Conservation (phyloP, 352 stramenopile genomes). For the Pythium scleroteichum region DNA sequence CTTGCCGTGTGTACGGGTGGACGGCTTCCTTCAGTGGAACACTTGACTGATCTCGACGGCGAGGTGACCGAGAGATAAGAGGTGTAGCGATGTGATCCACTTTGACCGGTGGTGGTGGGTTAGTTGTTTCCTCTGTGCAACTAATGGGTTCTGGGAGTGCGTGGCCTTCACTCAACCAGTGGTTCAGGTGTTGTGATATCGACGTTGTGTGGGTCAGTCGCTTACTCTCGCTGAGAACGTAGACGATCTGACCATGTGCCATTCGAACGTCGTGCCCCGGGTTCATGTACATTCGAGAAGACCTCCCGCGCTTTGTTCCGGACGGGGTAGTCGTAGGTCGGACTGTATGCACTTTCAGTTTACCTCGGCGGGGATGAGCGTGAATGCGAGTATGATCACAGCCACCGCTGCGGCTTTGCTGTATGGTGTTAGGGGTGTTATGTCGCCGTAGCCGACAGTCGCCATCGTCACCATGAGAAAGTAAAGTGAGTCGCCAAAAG, state of each 20-base stretch:
- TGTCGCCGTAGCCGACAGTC: conserved; percentile 89
- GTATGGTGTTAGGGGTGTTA: conserved; percentile 42
- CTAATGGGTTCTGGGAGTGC: conserved; percentile 16
- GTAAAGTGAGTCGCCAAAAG: conserved; percentile 62
- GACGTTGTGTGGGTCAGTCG: conserved; percentile 48
- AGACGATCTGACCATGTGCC: conserved; percentile 48
- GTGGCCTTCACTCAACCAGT: conserved; percentile 48
- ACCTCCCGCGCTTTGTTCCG: too few relatives aligned
- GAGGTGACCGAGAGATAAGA: background rate
- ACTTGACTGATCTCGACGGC: conserved; percentile 18
- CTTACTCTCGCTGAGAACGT: conserved; percentile 71
- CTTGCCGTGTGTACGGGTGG: conserved; percentile 22
- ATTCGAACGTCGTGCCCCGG: conserved; percentile 50
- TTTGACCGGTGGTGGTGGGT: background rate
- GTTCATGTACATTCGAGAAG: conserved; percentile 43
- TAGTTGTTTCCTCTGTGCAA: background rate
- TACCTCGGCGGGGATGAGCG: conserved; percentile 54
- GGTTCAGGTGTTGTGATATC: conserved; percentile 41
- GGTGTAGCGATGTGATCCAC: background rate
- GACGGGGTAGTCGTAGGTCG: background rate
- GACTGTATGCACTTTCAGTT: conserved; percentile 20
- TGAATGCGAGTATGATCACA: conserved; percentile 62
- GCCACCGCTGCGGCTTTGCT: conserved; percentile 46
- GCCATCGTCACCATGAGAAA: conserved; percentile 86
- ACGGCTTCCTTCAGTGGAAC: conserved; percentile 43